Base-by-base conservation (phyloP, 164 flowering plant genomes). In the Cinnamomum micranthum region DNA sequence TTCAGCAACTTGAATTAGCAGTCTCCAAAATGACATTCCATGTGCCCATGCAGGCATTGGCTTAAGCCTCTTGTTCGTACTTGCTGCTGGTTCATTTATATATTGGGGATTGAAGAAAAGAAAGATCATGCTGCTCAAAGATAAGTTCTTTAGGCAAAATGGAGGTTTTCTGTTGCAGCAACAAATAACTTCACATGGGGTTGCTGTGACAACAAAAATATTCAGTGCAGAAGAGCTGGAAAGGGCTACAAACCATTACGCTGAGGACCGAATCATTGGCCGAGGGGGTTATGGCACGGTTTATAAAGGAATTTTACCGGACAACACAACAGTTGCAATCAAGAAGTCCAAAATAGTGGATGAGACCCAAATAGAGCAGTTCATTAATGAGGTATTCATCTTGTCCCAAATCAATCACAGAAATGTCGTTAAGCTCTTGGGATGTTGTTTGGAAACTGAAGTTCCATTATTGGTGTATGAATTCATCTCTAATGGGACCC, bases 401-500 rank as follows among this genome's bases (percentile, higher is more conserved):
- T 70, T 80, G 1, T 33, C 78, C 65, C 78, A 75, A 28, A 69
- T 80, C 33, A 77, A 77, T 62, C 83, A 77, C 59, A 58, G 71
- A 22, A 77, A 80, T 63, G 76, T 80, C 14, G 81, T 81, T 27
- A 81, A 73, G 74, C 72, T 81, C 13, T 65, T 78, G 60, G 80
- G 83, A 0, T 81, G 81, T 58, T 81, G 83, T 59, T 59, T 81
- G 35, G 83, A 81, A 70, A 71, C 81, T 11, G 73, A 78, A 52
- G 79, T 79, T 24, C 84, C 84, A 0, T 63, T 78, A 27, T 60
- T 81, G 14, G 80, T 81, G 0, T 81, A 81, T 31, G 83, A 81
- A 33, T 78, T 62, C 50, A 73, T 81, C 68, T 67, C 78, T 10
- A 75, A 78, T 35, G 81, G 79, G 2, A 81, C 78, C 19, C 84